phyloP scores from a whole-genome alignment of 2,329 filamentous ascomycete genomes.

The Stemphylium beticola region DNA sequence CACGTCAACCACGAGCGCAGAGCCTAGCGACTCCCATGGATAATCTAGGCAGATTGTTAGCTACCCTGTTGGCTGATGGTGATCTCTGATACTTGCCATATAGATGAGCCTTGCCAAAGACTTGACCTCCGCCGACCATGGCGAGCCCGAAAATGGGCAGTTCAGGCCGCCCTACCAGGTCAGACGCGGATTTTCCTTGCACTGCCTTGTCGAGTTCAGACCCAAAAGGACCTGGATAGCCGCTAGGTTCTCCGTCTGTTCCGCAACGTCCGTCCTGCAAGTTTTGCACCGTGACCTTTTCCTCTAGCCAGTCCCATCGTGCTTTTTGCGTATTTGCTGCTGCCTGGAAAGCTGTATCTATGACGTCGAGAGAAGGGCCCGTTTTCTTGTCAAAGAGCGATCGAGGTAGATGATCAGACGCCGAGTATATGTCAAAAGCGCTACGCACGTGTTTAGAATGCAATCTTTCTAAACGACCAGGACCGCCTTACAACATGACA shows the following conservation, averaged over 20 bases:
- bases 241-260: neutral
- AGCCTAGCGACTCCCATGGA: conserved; percentile 1
- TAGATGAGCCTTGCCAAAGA: conserved; percentile 33
- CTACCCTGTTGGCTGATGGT: neutral
- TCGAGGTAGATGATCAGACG: conserved; percentile 43
- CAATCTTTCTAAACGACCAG: neutral
- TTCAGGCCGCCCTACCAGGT: conserved; percentile 27
- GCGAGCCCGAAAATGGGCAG: conserved; percentile 31
- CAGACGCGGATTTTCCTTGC: conserved; percentile 5
- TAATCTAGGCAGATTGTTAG: neutral
- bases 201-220: conserved; percentile 13
- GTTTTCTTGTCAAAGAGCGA: conserved; percentile 31
- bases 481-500: conserved; percentile 39
- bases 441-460: conserved; percentile 14
- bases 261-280: conserved; percentile 8
- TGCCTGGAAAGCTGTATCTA: conserved; percentile 42
- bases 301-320: conserved; percentile 49
- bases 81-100: conserved; percentile 23
- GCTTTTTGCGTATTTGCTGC: conserved; percentile 26
- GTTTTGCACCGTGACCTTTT: conserved; percentile 19
- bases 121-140: conserved; percentile 39
- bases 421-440: conserved; percentile 40
- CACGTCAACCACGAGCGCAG: conserved; percentile 38
- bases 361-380: conserved; percentile 41
- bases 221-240: conserved; percentile 37